Conservation (phyloP, 352 stramenopile species). For the Albugo candida region DNA sequence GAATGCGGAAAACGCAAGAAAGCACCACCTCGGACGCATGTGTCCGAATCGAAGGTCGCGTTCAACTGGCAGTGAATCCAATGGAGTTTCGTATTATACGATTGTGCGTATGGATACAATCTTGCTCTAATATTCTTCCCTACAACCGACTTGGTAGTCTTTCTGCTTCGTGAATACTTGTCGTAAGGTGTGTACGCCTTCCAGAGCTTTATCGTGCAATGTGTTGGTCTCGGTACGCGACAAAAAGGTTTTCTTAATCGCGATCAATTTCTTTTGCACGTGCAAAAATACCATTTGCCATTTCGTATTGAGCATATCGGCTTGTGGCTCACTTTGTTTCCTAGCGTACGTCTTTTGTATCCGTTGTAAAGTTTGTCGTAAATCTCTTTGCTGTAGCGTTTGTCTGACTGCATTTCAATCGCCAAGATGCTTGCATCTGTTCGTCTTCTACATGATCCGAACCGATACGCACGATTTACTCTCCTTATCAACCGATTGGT, state of each 20-base stretch:
- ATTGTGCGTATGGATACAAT: conserved; percentile 22
- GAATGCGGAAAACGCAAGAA: conserved; percentile 25
- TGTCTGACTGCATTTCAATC: too few relatives aligned
- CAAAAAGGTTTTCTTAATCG: conserved; percentile 35
- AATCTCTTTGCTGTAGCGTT: too few relatives aligned
- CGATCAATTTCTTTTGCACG: conserved; percentile 45
- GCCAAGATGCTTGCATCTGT: too few relatives aligned
- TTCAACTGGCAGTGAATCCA: conserved; percentile 27
- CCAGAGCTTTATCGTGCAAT: conserved; percentile 22
- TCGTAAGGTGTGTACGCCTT: conserved; percentile 42
- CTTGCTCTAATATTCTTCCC: conserved; percentile 21
- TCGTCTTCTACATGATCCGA: too few relatives aligned
- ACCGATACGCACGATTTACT: too few relatives aligned
- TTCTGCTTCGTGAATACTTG: conserved; percentile 34
- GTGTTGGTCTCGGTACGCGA: conserved; percentile 20
- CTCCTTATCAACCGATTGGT: too few relatives aligned
- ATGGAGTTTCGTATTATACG: conserved; percentile 43
- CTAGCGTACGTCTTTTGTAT: conserved; percentile 20
- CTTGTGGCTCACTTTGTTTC: conserved; percentile 40
- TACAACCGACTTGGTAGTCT: conserved; percentile 17
- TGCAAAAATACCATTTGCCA: conserved; percentile 20
- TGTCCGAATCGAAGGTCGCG: conserved; percentile 39
- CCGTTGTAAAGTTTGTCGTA: too few relatives aligned
- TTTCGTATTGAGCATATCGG: conserved; percentile 60
- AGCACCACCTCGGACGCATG: conserved; percentile 50